Evolutionary conservation across 176 grass and related monocot genomes (phyloP).

Genomic region (Musa acuminata): DNA sequence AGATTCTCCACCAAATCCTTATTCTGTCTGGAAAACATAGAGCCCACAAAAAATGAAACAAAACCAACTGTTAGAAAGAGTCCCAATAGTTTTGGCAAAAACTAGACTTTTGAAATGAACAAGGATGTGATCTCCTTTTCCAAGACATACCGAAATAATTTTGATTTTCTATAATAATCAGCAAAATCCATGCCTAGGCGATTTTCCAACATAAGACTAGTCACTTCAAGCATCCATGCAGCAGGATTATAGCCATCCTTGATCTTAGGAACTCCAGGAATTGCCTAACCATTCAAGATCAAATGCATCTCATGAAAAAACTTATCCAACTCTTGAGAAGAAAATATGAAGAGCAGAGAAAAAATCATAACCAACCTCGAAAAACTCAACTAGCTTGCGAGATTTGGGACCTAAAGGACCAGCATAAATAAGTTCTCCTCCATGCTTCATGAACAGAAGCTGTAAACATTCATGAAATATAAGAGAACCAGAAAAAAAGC

Average conservation of each 20-base stretch:
- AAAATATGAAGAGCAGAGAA: slow-evolving; percentile 18
- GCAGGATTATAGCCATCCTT: slow-evolving; percentile 96
- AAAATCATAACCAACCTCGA: slow-evolving; percentile 54
- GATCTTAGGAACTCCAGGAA: slow-evolving; percentile 92
- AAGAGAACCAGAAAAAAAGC: not conserved
- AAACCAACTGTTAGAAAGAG: slow-evolving; percentile 8
- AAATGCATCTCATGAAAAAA: too few relatives aligned
- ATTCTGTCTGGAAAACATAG: slow-evolving; percentile 49
- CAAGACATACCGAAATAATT: slow-evolving; percentile 62
- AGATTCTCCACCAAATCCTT: slow-evolving; percentile 67
- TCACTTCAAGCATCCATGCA: slow-evolving; percentile 98
- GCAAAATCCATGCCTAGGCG: slow-evolving; percentile 83
- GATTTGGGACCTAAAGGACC: slow-evolving; percentile 86
- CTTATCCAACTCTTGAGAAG: not conserved
- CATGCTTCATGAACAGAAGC: slow-evolving; percentile 97
- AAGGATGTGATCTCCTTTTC: not conserved
- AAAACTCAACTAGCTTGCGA: slow-evolving; percentile 67
- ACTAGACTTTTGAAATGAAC: not conserved
- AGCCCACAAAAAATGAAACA: slow-evolving; percentile 2
- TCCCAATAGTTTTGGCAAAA: not conserved
- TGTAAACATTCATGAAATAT: slow-evolving; percentile 21
- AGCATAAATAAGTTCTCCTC: slow-evolving; percentile 94
- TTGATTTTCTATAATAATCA: slow-evolving; percentile 69
- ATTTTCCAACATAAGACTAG: slow-evolving; percentile 72
- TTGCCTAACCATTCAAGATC: slow-evolving; percentile 35